phyloP scores from a whole-genome alignment of 164 flowering plant species.

The Chimonanthus salicifolius region DNA sequence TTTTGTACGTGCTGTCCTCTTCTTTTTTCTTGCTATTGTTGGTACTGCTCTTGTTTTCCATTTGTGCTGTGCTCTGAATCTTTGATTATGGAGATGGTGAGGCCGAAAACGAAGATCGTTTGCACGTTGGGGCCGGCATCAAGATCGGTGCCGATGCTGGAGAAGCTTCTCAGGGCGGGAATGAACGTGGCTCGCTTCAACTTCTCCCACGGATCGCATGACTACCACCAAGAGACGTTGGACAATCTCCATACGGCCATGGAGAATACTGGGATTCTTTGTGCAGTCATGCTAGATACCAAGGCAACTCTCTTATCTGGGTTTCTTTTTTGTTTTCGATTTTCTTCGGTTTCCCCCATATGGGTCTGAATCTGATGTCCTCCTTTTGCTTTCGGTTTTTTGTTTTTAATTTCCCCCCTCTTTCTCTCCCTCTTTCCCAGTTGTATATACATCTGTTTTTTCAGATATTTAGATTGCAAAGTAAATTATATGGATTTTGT shows the following conservation, averaged over 20 bases:
- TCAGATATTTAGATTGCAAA: background rate
- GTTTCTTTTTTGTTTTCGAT: background rate
- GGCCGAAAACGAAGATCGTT: slow-evolving; percentile 77
- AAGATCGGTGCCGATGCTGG: slow-evolving; percentile 59
- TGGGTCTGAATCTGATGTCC: background rate
- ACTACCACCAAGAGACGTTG: slow-evolving; percentile 60
- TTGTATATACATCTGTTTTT: too few species aligned
- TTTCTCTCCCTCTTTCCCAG: too few species aligned
- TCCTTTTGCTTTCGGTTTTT: background rate
- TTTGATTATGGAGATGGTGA: slow-evolving; percentile 29
- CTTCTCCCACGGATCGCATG: slow-evolving; percentile 83
- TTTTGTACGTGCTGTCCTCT: too few species aligned
- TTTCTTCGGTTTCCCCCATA: background rate
- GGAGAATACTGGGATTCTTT: slow-evolving; percentile 64
- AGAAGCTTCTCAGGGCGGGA: slow-evolving; percentile 69
- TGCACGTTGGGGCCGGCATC: slow-evolving; percentile 86
- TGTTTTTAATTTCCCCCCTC: background rate
- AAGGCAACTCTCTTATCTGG: slow-evolving; percentile 35
- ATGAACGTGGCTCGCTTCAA: slow-evolving; percentile 89
- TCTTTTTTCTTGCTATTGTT: too few species aligned
- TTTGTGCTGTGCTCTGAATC: too few species aligned
- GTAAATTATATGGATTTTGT: background rate
- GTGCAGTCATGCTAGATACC: slow-evolving; percentile 81
- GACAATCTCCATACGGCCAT: slow-evolving; percentile 59
- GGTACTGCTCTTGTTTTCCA: too few species aligned